Evolutionary conservation across 257 asterid species (phyloP).

Genomic region (Solanum bukasovii): DNA sequence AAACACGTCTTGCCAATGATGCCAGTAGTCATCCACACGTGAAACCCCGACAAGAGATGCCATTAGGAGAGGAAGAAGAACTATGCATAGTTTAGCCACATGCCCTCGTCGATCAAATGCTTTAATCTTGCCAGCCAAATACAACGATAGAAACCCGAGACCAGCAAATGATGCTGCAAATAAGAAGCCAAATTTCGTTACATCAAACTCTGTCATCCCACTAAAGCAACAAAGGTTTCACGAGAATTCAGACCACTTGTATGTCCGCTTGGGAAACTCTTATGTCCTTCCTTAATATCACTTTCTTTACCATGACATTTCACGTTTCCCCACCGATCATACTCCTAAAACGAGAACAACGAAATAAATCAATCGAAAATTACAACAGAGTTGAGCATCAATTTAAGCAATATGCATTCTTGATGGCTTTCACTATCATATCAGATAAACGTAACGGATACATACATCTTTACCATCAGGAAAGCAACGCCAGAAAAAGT

Average conservation of each 20-base stretch:
- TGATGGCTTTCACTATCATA: neutral
- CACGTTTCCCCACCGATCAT: constrained; percentile 60
- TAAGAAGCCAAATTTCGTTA: neutral
- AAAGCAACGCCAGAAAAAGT: constrained; percentile 93
- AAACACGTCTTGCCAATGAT: constrained; percentile 95
- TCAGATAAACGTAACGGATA: neutral
- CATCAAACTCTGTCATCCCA: neutral
- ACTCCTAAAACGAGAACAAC: constrained; percentile 20
- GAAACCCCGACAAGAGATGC: constrained; percentile 81
- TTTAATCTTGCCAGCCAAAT: constrained; percentile 68
- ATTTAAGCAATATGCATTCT: neutral
- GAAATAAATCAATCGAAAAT: neutral
- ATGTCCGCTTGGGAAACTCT: constrained; percentile 91
- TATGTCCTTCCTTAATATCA: constrained; percentile 78
- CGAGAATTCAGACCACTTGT: constrained; percentile 9
- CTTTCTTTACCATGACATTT: constrained; percentile 49
- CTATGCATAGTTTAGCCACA: constrained; percentile 60
- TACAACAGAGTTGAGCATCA: neutral
- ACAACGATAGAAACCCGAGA: constrained; percentile 64
- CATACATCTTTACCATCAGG: constrained; percentile 72
- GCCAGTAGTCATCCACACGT: constrained; percentile 94
- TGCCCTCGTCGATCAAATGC: constrained; percentile 74
- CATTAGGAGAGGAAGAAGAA: constrained; percentile 58
- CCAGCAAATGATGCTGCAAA: constrained; percentile 90
- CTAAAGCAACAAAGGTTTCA: neutral